phyloP scores from a whole-genome alignment of 1,284 basidiomycete species.

The Agaricales sp. region DNA sequence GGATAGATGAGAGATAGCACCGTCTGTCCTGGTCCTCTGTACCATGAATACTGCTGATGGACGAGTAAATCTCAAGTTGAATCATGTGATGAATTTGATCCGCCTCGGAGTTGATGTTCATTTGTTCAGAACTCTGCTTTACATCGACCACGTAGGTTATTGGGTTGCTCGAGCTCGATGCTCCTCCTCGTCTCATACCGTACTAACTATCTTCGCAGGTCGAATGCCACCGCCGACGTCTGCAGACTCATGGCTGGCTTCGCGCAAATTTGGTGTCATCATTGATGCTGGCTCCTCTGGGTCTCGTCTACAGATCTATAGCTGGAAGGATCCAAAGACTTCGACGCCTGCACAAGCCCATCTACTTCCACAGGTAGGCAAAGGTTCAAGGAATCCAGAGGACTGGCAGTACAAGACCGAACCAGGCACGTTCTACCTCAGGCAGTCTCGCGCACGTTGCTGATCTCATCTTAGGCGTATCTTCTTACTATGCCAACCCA shows the following conservation, averaged over 20 bases:
- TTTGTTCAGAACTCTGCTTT: not conserved
- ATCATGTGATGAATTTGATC: not conserved
- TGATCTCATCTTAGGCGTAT: conserved; percentile 56
- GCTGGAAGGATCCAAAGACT: conserved; percentile 80
- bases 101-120: not conserved
- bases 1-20: not conserved
- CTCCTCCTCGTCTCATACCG: not conserved
- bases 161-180: not conserved
- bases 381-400: conserved; percentile 73
- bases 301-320: conserved; percentile 93
- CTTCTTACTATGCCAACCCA: conserved; percentile 67
- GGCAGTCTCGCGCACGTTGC: conserved; percentile 1
- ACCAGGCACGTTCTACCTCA: conserved; percentile 56
- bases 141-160: not conserved
- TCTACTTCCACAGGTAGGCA: conserved; percentile 79
- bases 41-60: not conserved
- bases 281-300: conserved; percentile 98
- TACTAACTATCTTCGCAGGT: not conserved
- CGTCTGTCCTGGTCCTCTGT: not conserved
- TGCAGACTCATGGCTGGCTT: conserved; percentile 61
- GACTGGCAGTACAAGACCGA: conserved; percentile 91
- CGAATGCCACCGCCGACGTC: conserved; percentile 64
- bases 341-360: conserved; percentile 34
- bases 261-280: conserved; percentile 88
- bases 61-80: too few species aligned